Evolutionary conservation across 805 yeast genomes (phyloP), one percentile per base, ranked within the genome.

Genomic region (Zygosaccharomyces lentus): DNA sequence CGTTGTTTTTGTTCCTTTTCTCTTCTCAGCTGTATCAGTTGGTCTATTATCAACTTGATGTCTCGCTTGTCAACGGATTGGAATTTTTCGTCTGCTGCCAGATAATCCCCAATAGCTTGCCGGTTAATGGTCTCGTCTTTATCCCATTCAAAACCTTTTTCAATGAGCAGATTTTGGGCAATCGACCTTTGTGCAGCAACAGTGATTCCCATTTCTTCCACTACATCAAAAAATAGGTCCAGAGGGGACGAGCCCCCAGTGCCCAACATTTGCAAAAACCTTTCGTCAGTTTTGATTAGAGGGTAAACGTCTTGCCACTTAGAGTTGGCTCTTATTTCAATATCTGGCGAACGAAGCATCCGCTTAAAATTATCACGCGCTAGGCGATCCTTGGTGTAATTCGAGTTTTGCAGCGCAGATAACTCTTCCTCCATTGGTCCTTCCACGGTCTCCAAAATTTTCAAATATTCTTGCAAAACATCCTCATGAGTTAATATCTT

Each of bases 191-290:
- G 78, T 17, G 81, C 78, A 48, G 74, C 75, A 37, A 85, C 59
- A 1, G 71, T 57, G 44, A 80, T 76, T 27, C 75, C 72, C 54
- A 78, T 80, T 46, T 78, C 82, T 53, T 84, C 89, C 2, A 84
- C 73, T 0, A 76, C 56, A 61, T 89, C 96, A 77, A 87, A 76
- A 61, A 84, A 88, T 34, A 86, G 64, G 51, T 88, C 95, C 34
- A 82, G 58, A 0, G 96, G 84, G 1, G 81, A 74, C 0, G 96
- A 87, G 0, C 96, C 96, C 37, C 76, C 71, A 44, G 89, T 73
- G 0, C 95, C 96, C 46, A 88, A 72, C 30, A 88, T 51, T 17
- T 74, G 78, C 12, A 76, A 56, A 57, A 84, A 88, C 12, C 78
- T 66, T 37, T 69, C 70, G 49, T 82, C 84, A 26, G 76, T 74